Conservation (phyloP, 495 filamentous ascomycete species). For the Chaetomidium leptoderma region DNA sequence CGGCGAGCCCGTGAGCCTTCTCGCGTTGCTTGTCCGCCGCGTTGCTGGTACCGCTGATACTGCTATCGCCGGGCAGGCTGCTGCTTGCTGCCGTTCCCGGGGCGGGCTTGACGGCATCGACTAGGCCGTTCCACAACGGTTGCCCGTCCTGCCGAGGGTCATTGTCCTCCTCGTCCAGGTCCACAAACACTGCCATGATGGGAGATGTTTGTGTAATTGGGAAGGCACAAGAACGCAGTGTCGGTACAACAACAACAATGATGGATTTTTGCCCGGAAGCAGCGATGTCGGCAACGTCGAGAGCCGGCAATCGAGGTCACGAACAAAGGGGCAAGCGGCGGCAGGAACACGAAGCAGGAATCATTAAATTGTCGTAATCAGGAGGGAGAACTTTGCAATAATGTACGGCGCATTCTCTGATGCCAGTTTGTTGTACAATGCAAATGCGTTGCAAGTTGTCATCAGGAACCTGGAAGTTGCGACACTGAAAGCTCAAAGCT, state of each 20-base stretch:
- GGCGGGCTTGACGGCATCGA: conserved; percentile 9
- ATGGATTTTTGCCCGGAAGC: background rate
- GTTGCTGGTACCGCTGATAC: background rate
- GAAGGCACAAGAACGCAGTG: background rate
- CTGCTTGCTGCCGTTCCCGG: conserved; percentile 5
- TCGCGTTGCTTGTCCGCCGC: conserved; percentile 12
- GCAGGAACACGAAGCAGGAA: conserved; percentile 7
- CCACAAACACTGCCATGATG: conserved; percentile 61
- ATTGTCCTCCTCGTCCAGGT: conserved; percentile 55
- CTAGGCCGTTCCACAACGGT: background rate
- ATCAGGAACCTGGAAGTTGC: background rate
- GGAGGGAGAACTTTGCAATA: conserved; percentile 4
- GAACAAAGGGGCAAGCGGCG: background rate
- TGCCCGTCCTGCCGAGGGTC: conserved; percentile 40
- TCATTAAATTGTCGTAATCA: conserved; percentile 2
- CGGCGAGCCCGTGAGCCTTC: conserved; percentile 26
- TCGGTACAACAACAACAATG: background rate
- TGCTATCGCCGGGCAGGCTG: background rate
- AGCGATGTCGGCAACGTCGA: background rate
- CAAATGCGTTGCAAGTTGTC: background rate
- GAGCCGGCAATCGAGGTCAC: background rate
- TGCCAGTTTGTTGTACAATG: conserved; percentile 12
- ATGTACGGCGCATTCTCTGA: conserved; percentile 5
- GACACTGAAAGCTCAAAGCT: background rate
- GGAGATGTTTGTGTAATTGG: background rate